A percentile compares a stretch with the other conserved stretches of the same genome.
phyloP scores from a whole-genome alignment of 2,329 filamentous ascomycete species.

The Apiospora sp. region DNA sequence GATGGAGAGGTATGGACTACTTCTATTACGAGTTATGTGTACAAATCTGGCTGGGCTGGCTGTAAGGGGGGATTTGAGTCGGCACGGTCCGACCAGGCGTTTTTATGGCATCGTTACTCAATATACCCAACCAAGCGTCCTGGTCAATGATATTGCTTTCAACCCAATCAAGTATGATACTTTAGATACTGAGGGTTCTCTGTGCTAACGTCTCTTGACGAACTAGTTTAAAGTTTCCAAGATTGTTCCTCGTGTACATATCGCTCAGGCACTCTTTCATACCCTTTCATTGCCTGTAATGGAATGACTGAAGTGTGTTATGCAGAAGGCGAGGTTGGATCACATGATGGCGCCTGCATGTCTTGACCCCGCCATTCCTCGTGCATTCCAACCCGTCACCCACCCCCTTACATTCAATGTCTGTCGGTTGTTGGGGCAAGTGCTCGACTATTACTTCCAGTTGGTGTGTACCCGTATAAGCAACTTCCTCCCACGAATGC shows the following conservation, averaged over 20 bases:
- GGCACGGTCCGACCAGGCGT: slow-evolving; percentile 10
- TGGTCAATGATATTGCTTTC: not conserved
- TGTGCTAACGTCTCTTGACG: not conserved
- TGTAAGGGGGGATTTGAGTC: not conserved
- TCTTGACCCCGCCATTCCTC: not conserved
- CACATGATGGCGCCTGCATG: too few relatives aligned
- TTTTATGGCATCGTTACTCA: slow-evolving; percentile 2
- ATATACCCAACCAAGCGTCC: slow-evolving; percentile 20
- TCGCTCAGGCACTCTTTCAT: not conserved
- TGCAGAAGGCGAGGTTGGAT: not conserved
- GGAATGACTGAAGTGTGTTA: too few relatives aligned
- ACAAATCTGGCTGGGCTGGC: not conserved
- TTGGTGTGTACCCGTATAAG: too few relatives aligned
- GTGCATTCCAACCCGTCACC: not conserved
- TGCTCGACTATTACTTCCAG: too few relatives aligned
- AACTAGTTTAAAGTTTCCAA: too few relatives aligned
- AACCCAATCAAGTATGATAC: not conserved
- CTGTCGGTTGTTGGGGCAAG: too few relatives aligned
- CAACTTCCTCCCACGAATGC: too few relatives aligned
- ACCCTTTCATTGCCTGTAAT: too few relatives aligned
- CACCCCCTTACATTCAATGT: too few relatives aligned
- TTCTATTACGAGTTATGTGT: not conserved
- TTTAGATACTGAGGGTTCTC: not conserved
- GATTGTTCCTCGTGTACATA: too few relatives aligned
- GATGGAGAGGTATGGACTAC: slow-evolving; percentile 3